A percentile compares a stretch with the other conserved stretches of the same genome.
phyloP scores from a whole-genome alignment of 2,329 filamentous ascomycete genomes.

The Curvularia spicifera region DNA sequence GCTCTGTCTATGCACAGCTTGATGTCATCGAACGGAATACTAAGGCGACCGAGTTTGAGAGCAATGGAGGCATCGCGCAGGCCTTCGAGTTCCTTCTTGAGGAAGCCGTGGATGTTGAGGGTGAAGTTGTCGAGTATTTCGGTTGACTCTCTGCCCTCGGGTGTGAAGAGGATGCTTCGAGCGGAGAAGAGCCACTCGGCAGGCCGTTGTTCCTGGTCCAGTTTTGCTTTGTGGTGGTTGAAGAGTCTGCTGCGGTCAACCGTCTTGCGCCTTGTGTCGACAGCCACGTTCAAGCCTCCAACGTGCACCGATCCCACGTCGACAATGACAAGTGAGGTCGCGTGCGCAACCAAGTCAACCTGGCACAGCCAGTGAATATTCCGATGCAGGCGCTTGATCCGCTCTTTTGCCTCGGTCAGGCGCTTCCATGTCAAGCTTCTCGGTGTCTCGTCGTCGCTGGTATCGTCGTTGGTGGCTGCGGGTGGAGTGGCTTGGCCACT shows the following conservation, averaged over 20 bases:
- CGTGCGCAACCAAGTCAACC: conserved; percentile 85
- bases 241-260: conserved; percentile 90
- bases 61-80: conserved; percentile 88
- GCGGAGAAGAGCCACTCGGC: conserved; percentile 93
- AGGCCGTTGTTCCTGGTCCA: conserved; percentile 68
- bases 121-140: conserved; percentile 88
- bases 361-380: conserved; percentile 87
- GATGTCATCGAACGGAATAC: conserved; percentile 89
- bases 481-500: conserved; percentile 32
- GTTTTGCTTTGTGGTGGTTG: conserved; percentile 63
- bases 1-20: conserved; percentile 66
- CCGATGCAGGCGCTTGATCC: conserved; percentile 82
- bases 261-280: conserved; percentile 90
- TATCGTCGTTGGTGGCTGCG: conserved; percentile 25
- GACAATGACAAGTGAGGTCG: conserved; percentile 76
- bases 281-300: conserved; percentile 81
- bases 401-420: conserved; percentile 80
- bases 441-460: conserved; percentile 48
- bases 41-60: conserved; percentile 87
- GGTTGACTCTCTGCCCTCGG: conserved; percentile 80
- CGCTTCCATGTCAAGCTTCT: conserved; percentile 80
- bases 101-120: conserved; percentile 87
- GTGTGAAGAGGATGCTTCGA: conserved; percentile 86
- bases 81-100: conserved; percentile 85
- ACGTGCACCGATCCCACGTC: conserved; percentile 86